Percentiles rank a stretch among this genome's conserved stretches.
phyloP scores from a whole-genome alignment of 1,284 basidiomycete genomes.

The Cutaneotrichosporon sp. region DNA sequence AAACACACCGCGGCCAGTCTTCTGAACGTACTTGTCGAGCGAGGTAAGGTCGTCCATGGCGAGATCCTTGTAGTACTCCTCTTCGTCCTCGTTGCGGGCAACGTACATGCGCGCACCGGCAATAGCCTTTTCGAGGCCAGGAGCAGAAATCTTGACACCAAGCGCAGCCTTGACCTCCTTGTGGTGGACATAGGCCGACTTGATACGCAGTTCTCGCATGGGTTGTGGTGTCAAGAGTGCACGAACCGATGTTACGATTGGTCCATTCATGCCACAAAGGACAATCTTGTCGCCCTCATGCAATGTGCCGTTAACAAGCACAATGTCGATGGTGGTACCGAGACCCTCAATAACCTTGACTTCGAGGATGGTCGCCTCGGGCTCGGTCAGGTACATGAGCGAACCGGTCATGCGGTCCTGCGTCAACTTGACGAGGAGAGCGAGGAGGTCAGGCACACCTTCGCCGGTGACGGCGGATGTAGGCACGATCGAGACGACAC shows the following conservation, averaged over 20 bases:
- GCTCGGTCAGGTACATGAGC: constrained; percentile 96
- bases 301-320: constrained; percentile 91
- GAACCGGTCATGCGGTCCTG: constrained; percentile 97
- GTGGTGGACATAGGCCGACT: constrained; percentile 97
- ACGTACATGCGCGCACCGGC: constrained; percentile 93
- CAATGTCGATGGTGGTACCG: constrained; percentile 96
- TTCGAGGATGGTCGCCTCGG: constrained; percentile 98
- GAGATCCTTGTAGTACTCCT: constrained; percentile 89
- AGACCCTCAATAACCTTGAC: constrained; percentile 99
- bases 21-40: constrained; percentile 86
- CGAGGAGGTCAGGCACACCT: constrained; percentile 99
- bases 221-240: constrained; percentile 96
- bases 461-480: constrained; percentile 98
- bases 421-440: constrained; percentile 93
- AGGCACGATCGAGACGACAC: constrained; percentile 93
- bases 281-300: constrained; percentile 93
- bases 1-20: constrained; percentile 90
- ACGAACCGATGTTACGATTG: constrained; percentile 91
- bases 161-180: constrained; percentile 97
- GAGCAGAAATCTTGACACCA: constrained; percentile 93
- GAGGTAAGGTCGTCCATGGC: constrained; percentile 95
- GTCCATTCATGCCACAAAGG: constrained; percentile 93
- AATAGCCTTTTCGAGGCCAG: constrained; percentile 98
- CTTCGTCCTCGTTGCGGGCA: constrained; percentile 88
- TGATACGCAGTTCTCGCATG: constrained; percentile 90